These are phyloP conservation scores for Pleurotus tuber-regium DNA, from an alignment of 768 basidiomycete genomes.

Conservation along the genomic window DNA sequence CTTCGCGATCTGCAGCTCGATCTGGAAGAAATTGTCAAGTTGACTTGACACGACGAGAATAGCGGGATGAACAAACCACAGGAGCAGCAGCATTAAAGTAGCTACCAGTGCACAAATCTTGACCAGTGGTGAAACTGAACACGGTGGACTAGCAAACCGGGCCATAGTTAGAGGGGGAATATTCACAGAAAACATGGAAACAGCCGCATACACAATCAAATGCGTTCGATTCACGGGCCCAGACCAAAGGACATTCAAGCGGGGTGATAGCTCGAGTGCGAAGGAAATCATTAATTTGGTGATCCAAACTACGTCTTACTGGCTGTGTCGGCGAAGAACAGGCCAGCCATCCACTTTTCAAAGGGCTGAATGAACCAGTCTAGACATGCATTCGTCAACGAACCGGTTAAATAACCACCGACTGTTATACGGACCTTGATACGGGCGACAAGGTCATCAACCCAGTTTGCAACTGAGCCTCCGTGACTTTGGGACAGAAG, in stretches of 20 bases:
- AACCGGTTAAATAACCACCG: too few species aligned
- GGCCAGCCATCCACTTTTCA: conserved; percentile 33
- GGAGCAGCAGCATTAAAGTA: conserved; percentile 35
- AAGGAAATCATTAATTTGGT: conserved; percentile 30
- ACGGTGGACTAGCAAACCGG: conserved; percentile 39
- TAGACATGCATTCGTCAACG: conserved; percentile 12
- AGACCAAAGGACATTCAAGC: conserved; percentile 44
- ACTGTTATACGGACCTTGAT: conserved; percentile 31
- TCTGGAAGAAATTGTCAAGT: conserved; percentile 22
- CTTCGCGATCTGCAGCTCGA: conserved; percentile 45
- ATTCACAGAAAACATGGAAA: too few species aligned
- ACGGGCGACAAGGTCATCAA: conserved; percentile 33
- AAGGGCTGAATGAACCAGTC: conserved; percentile 30
- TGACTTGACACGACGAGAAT: background rate
- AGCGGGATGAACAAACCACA: conserved; percentile 23
- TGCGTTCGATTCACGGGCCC: conserved; percentile 44
- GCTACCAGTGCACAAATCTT: conserved; percentile 44
- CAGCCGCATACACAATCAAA: conserved; percentile 45
- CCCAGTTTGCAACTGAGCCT: conserved; percentile 37
- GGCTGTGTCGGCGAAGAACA: conserved; percentile 36
- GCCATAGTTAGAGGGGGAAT: too few species aligned
- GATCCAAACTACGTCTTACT: conserved; percentile 23
- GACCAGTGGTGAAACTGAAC: conserved; percentile 34
- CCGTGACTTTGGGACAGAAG: conserved; percentile 31
- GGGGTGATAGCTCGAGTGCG: conserved; percentile 31